Evolutionary conservation across 805 yeast genomes (phyloP), one percentile per base, ranked within the genome.

Genomic region (Saturnispora ahearnii): DNA sequence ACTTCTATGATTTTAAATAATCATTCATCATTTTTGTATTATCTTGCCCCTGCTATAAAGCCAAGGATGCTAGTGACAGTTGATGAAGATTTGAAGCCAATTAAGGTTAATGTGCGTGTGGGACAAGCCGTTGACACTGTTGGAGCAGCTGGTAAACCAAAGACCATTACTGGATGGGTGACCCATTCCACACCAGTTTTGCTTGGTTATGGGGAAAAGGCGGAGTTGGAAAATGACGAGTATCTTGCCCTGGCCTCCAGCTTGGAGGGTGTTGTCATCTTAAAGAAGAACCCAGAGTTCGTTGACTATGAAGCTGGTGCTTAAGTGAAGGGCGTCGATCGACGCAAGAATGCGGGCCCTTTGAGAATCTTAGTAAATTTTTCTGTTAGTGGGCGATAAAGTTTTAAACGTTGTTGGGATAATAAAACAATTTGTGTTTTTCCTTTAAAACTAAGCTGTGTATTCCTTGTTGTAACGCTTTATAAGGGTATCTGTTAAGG

Each of bases 71-170:
- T 93, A 57, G 76, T 93, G 34, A 91, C 99, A 0, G 87, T 93
- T 43, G 96, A 91, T 66, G 96, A 90, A 65, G 81, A 84, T 29
- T 78, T 91, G 66, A 81, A 89, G 58, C 96, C 96, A 34, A 71
- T 93, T 54, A 91, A 91, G 73, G 98, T 93, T 9, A 91, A 88
- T 57, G 99, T 93, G 9, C 79, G 99, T 63, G 98, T 93, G 30
- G 99, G 99, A 55, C 97, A 91, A 70, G 98, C 99, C 6, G 98
- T 93, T 29, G 99, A 93, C 65, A 88, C 90, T 37, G 98, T 93
- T 54, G 99, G 99, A 32, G 98, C 91, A 67, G 99, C 98, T 0
- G 99, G 99, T 71, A 88, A 87, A 59, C 99, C 99, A 45, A 93
- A 93, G 74, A 90, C 97, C 11, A 93, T 93, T 44, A 93, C 99